These are phyloP conservation scores for Berkeleyomyces basicola DNA, from an alignment of 2,329 filamentous ascomycete species.

Conservation along the genomic window DNA sequence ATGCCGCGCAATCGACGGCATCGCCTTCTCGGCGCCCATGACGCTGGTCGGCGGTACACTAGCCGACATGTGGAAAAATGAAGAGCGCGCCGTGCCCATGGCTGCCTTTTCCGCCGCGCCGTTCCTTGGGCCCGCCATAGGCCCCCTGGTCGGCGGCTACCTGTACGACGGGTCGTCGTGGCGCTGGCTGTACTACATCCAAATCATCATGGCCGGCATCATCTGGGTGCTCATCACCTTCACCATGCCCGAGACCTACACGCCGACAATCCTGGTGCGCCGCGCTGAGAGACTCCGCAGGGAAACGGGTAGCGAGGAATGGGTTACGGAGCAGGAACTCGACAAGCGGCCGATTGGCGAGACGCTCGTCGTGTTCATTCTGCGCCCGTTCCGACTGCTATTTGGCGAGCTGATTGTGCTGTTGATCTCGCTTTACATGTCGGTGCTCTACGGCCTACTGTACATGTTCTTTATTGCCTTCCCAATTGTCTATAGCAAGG, in stretches of 20 bases:
- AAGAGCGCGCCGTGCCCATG: conserved; percentile 77
- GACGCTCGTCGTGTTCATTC: conserved; percentile 54
- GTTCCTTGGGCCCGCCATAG: conserved; percentile 65
- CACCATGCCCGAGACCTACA: conserved; percentile 82
- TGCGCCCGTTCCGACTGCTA: conserved; percentile 72
- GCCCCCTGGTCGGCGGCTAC: conserved; percentile 62
- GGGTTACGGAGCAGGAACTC: conserved; percentile 68
- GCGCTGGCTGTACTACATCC: conserved; percentile 80
- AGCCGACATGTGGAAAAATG: conserved; percentile 68
- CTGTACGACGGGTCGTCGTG: conserved; percentile 53
- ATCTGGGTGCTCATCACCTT: conserved; percentile 66
- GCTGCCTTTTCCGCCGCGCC: conserved; percentile 70
- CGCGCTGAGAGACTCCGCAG: conserved; percentile 58
- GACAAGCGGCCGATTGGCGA: conserved; percentile 53
- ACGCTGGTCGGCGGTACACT: conserved; percentile 70
- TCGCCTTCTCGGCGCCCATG: conserved; percentile 75
- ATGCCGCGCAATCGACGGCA: conserved; percentile 62
- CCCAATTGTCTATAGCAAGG: conserved; percentile 56
- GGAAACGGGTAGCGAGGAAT: conserved; percentile 46
- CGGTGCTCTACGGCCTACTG: conserved; percentile 55
- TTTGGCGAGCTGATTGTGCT: conserved; percentile 75
- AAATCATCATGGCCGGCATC: conserved; percentile 55
- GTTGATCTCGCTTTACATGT: conserved; percentile 73
- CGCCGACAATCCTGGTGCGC: conserved; percentile 55
- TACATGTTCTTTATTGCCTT: conserved; percentile 66